A percentile compares a stretch with the other conserved stretches of the same genome.
Evolutionary conservation across 371 early-diverging fungal species (phyloP).

Genomic region (Gilbertella persicaria): DNA sequence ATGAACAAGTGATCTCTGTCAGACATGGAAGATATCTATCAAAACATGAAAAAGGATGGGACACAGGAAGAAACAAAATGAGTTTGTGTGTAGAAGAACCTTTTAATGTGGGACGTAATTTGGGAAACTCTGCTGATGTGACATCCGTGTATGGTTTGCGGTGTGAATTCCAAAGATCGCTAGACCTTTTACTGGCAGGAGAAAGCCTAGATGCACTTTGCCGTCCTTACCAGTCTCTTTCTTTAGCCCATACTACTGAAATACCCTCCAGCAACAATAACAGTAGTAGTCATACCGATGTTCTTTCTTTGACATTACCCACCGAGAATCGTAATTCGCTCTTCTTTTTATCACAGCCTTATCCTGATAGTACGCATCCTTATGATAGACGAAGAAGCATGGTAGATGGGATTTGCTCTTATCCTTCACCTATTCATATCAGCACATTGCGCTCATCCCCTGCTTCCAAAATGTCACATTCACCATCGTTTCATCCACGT

Average conservation of each 20-base stretch:
- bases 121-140: constrained; percentile 87
- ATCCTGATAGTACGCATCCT: constrained; percentile 12
- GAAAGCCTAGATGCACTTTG: constrained; percentile 14
- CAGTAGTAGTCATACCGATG: not conserved
- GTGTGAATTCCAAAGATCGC: constrained; percentile 76
- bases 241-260: constrained; percentile 1
- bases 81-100: constrained; percentile 90
- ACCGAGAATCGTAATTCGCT: constrained; percentile 6
- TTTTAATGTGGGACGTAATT: constrained; percentile 79
- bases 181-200: constrained; percentile 38
- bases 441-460: not conserved
- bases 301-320: constrained; percentile 14
- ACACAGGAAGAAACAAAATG: constrained; percentile 46
- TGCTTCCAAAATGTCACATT: constrained; percentile 6
- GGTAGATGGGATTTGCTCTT: constrained; percentile 28
- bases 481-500: constrained; percentile 10
- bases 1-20: constrained; percentile 78
- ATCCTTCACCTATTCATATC: constrained; percentile 7
- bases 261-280: constrained; percentile 12
- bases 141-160: constrained; percentile 74
- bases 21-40: constrained; percentile 74
- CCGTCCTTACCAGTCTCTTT: constrained; percentile 14
- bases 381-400: constrained; percentile 29
- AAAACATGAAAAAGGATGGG: constrained; percentile 86
- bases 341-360: constrained; percentile 15